phyloP scores from a whole-genome alignment of 2,329 filamentous ascomycete species.

The Xylaria digitata region DNA sequence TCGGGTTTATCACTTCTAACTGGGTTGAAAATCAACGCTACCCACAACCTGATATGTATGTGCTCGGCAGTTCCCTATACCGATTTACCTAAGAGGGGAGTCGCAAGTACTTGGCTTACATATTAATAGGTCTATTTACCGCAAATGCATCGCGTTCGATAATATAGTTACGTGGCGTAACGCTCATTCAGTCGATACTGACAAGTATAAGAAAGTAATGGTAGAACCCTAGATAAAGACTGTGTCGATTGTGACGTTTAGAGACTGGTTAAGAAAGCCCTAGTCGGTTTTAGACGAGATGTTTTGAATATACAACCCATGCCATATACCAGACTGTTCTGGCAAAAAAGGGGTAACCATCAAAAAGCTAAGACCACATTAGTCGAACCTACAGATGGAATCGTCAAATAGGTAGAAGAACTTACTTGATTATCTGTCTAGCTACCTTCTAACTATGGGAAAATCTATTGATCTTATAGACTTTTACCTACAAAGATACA shows the following conservation, averaged over 20 bases:
- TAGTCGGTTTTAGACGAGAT: too few relatives aligned
- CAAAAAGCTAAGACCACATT: too few relatives aligned
- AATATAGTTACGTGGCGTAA: conserved; percentile 39
- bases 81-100: neutral
- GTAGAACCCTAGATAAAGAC: conserved; percentile 36
- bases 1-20: conserved; percentile 52
- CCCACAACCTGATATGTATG: conserved; percentile 51
- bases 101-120: neutral
- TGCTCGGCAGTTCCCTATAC: conserved; percentile 18
- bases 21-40: conserved; percentile 49
- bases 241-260: neutral
- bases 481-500: too few relatives aligned
- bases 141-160: conserved; percentile 52
- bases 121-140: conserved; percentile 39
- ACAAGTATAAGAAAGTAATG: conserved; percentile 35
- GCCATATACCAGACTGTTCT: too few relatives aligned
- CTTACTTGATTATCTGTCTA: too few relatives aligned
- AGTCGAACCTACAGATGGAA: too few relatives aligned
- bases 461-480: too few relatives aligned
- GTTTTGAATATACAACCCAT: too few relatives aligned
- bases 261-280: neutral
- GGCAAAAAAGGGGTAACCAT: too few relatives aligned
- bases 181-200: conserved; percentile 36
- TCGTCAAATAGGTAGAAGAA: too few relatives aligned
- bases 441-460: too few relatives aligned